phyloP scores from a whole-genome alignment of 306 rosid genomes.

The Ceratonia siliqua region DNA sequence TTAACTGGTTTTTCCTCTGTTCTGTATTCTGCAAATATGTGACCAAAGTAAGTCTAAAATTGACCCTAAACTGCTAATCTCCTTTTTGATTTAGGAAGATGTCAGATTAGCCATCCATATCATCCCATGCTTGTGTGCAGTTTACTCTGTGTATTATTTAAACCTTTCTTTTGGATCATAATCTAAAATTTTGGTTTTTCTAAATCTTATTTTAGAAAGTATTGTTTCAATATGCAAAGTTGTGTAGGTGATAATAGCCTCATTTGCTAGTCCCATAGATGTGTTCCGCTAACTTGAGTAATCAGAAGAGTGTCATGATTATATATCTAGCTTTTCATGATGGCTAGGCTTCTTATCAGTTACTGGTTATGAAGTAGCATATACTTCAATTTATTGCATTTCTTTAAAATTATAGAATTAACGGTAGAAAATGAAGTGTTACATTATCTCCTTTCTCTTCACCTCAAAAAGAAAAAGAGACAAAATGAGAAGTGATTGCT shows the following conservation, averaged over 20 bases:
- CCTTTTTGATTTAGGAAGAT: no score
- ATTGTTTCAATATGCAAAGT: neutral
- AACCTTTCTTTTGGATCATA: neutral
- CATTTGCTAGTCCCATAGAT: neutral
- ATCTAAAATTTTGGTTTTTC: neutral
- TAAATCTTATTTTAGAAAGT: neutral
- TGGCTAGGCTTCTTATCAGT: neutral
- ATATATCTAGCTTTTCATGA: neutral
- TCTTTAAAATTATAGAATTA: neutral
- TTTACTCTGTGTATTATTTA: neutral
- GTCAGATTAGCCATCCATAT: no score
- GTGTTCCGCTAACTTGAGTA: neutral
- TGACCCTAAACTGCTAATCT: no score
- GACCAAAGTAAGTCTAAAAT: neutral
- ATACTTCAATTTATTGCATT: neutral
- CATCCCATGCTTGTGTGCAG: neutral
- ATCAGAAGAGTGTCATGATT: neutral
- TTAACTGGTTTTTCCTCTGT: conserved; percentile 23
- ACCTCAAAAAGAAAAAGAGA: conserved; percentile 8
- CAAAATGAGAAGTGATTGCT: neutral
- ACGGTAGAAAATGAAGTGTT: neutral
- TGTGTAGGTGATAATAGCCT: neutral
- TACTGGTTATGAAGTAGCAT: neutral
- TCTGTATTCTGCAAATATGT: conserved; percentile 13
- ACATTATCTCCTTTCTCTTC: conserved; percentile 9